Percentiles rank a stretch among this genome's conserved stretches.
These are phyloP conservation scores for Bauhinia variegata DNA, from an alignment of 306 rosid genomes.

Conservation along the genomic window DNA sequence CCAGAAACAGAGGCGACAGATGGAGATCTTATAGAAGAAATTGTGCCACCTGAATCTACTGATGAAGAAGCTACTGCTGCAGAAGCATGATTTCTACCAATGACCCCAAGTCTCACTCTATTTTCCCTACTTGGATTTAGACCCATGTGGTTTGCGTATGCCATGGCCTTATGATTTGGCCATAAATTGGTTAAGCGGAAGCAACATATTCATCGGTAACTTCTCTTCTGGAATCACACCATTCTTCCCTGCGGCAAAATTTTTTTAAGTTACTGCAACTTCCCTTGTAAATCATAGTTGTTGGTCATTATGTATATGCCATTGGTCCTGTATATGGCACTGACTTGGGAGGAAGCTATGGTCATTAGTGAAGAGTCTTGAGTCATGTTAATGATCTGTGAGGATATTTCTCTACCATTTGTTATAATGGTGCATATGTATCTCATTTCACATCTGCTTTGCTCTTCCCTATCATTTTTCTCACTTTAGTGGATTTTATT, in stretches of 20 bases:
- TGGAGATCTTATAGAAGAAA: slow-evolving; percentile 50
- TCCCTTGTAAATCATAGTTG: slow-evolving; percentile 33
- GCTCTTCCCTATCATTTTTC: background rate
- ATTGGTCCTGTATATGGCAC: slow-evolving; percentile 27
- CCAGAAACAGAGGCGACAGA: slow-evolving; percentile 39
- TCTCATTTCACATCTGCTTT: background rate
- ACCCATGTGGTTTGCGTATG: slow-evolving; percentile 14
- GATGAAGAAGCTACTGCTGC: slow-evolving; percentile 64
- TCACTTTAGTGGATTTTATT: background rate
- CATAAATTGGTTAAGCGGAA: slow-evolving; percentile 24
- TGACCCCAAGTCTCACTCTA: slow-evolving; percentile 22
- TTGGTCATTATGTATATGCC: slow-evolving; percentile 41
- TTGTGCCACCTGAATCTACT: slow-evolving; percentile 57
- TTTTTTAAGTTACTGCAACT: slow-evolving; percentile 4
- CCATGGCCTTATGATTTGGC: slow-evolving; percentile 24
- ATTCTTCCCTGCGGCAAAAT: slow-evolving; percentile 30
- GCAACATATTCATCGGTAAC: slow-evolving; percentile 19
- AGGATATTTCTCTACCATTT: slow-evolving; percentile 31
- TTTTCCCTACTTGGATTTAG: slow-evolving; percentile 22
- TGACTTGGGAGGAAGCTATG: slow-evolving; percentile 28
- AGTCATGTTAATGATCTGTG: slow-evolving; percentile 22
- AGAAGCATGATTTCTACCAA: slow-evolving; percentile 48
- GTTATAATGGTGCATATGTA: slow-evolving; percentile 32
- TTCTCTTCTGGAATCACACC: slow-evolving; percentile 24
- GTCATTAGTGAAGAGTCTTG: slow-evolving; percentile 7